A percentile compares a stretch with the other conserved stretches of the same genome.
Conservation (phyloP, 306 rosid species). For the Cicer cuneatum region DNA sequence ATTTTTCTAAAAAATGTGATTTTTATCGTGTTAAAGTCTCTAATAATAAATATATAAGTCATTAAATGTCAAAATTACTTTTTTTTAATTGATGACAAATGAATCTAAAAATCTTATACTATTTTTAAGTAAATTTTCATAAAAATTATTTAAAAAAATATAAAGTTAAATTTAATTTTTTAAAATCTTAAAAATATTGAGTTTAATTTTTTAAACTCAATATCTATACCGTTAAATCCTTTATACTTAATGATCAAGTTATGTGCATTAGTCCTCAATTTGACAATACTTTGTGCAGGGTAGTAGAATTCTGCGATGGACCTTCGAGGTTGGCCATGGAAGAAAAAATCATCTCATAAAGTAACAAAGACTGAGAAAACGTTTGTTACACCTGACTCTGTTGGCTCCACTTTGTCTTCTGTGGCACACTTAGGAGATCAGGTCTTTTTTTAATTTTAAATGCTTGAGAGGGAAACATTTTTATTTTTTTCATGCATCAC, state of each 20-base stretch:
- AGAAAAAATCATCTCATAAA: conserved; percentile 83
- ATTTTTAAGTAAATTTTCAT: too few species aligned
- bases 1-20: too few species aligned
- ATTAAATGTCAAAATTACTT: too few species aligned
- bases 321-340: conserved; percentile 93
- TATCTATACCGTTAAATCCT: neutral
- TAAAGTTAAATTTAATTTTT: too few species aligned
- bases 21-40: too few species aligned
- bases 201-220: too few species aligned
- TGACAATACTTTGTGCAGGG: conserved; percentile 38
- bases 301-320: conserved; percentile 65
- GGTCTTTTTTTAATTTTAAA: conserved; percentile 46
- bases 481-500: conserved; percentile 8
- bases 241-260: neutral
- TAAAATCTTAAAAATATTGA: too few species aligned
- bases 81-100: too few species aligned
- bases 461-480: neutral
- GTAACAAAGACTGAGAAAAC: conserved; percentile 59
- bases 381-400: conserved; percentile 50
- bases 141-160: too few species aligned
- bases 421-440: conserved; percentile 58
- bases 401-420: conserved; percentile 47
- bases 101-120: too few species aligned
- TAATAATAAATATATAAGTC: too few species aligned
- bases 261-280: conserved; percentile 34